Evolutionary conservation across 2,329 filamentous ascomycete species (phyloP), one percentile per base, ranked within the genome.

Genomic region (Grosmannia penicillata): DNA sequence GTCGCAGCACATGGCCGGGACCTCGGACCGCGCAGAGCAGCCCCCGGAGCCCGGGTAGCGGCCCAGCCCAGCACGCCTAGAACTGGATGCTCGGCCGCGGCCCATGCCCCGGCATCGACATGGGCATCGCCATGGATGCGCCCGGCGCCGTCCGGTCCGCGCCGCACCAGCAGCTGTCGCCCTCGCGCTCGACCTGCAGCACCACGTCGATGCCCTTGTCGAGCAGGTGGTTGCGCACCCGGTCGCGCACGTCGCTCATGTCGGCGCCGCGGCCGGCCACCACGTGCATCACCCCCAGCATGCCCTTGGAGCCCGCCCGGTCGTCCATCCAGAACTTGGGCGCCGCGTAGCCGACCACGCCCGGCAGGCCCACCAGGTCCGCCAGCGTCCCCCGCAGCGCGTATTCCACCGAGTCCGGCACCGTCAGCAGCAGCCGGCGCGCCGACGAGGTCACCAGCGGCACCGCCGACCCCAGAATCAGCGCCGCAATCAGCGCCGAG

Each of bases 281-380:
- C 28, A 95, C 72, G 53, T 95, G 89, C 43, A 95, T 87, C 1
- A 91, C 79, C 3, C 89, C 89, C 11, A 87, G 61, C 3, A 95
- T 89, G 89, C 96, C 50, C 85, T 81, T 5, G 86, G 86, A 1
- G 82, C 82, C 1, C 79, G 31, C 31, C 11, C 71, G 61, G 44
- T 93, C 86, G 49, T 93, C 84, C 13, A 91, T 63, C 91, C 91
- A 98, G 53, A 96, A 95, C 50, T 86, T 81, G 8, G 89, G 87
- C 1, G 82, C 83, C 1, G 81, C 71, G 51, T 95, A 96, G 37
- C 81, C 78, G 1, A 81, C 78, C 0, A 98, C 89, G 0, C 89
- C 91, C 24, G 82, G 70, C 43, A 96, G 65, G 36, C 80, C 79
- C 34, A 78, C 77, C 8, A 98, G 76, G 6, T 87, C 87, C 3